Evolutionary conservation across 306 rosid species (phyloP).

Genomic region (Ziziphus jujuba): DNA sequence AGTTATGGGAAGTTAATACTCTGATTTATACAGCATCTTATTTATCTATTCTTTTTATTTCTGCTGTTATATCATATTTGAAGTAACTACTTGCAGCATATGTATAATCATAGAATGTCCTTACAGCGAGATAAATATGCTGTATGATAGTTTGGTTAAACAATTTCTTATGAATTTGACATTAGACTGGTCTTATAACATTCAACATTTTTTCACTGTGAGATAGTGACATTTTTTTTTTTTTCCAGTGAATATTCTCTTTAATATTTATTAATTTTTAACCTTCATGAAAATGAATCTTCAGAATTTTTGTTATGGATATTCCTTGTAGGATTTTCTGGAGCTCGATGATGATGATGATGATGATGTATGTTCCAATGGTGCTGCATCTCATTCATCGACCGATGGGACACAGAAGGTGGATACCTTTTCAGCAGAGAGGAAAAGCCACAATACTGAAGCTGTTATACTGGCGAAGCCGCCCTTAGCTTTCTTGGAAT

Average conservation of each 20-base stretch:
- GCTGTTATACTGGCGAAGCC: conserved; percentile 30
- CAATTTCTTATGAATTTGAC: no score
- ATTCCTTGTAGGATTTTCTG: conserved; percentile 52
- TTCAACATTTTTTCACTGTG: no score
- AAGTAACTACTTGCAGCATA: no score
- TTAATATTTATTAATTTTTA: not conserved
- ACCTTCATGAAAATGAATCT: not conserved
- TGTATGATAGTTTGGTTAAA: no score
- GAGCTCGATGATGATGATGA: conserved; percentile 89
- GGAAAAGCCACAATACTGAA: conserved; percentile 31
- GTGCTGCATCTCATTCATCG: conserved; percentile 32
- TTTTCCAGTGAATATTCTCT: not conserved
- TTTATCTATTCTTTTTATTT: not conserved
- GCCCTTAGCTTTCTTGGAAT: conserved; percentile 43
- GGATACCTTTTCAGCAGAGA: conserved; percentile 29
- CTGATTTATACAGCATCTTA: not conserved
- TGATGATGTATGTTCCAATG: conserved; percentile 55
- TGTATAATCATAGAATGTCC: no score
- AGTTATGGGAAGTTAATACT: no score
- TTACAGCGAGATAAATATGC: no score
- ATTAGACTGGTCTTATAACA: no score
- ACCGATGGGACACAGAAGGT: conserved; percentile 38
- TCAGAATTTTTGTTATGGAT: not conserved
- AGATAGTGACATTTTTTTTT: not conserved
- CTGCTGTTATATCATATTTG: no score